phyloP scores from a whole-genome alignment of 108 stramenopile genomes.

The Fistulifera pelliculosa region DNA sequence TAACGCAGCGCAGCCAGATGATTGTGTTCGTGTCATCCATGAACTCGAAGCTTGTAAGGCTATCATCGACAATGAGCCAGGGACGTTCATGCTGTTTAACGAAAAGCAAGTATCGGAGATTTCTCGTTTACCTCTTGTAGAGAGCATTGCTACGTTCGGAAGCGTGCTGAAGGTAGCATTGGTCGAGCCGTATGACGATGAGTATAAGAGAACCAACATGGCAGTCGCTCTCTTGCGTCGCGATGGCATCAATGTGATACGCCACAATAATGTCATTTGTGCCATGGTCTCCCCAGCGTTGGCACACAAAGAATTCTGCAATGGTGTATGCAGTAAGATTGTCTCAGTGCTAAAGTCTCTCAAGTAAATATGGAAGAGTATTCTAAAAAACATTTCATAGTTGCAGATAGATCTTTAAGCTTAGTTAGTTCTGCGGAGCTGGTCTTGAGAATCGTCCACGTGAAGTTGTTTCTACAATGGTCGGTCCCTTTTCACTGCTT shows the following conservation, averaged over 20 bases:
- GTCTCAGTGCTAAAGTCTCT: no score
- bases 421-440: slow-evolving; percentile 10
- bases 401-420: no score
- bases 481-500: slow-evolving; percentile 10
- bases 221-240: background rate
- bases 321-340: slow-evolving; percentile 1
- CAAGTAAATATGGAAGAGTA: no score
- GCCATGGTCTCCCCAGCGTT: slow-evolving; percentile 22
- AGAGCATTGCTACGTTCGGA: slow-evolving; percentile 12
- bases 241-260: slow-evolving; percentile 12
- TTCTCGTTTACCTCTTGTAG: slow-evolving; percentile 14
- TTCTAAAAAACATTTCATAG: background rate
- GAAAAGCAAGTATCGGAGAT: slow-evolving; percentile 8
- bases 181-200: slow-evolving; percentile 8
- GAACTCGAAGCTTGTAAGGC: slow-evolving; percentile 15
- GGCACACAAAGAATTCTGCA: slow-evolving; percentile 5
- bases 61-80: background rate
- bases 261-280: slow-evolving; percentile 21
- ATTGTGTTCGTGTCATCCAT: slow-evolving; percentile 16
- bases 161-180: slow-evolving; percentile 12
- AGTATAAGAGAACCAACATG: slow-evolving; percentile 1
- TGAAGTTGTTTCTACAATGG: slow-evolving; percentile 29
- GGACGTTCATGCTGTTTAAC: slow-evolving; percentile 8
- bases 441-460: slow-evolving; percentile 48
- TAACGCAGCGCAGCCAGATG: slow-evolving; percentile 19